Percentiles rank a stretch among this genome's conserved stretches.
These are phyloP conservation scores for Alternaria incomplexa DNA, from an alignment of 2,329 filamentous ascomycete genomes.

Conservation along the genomic window DNA sequence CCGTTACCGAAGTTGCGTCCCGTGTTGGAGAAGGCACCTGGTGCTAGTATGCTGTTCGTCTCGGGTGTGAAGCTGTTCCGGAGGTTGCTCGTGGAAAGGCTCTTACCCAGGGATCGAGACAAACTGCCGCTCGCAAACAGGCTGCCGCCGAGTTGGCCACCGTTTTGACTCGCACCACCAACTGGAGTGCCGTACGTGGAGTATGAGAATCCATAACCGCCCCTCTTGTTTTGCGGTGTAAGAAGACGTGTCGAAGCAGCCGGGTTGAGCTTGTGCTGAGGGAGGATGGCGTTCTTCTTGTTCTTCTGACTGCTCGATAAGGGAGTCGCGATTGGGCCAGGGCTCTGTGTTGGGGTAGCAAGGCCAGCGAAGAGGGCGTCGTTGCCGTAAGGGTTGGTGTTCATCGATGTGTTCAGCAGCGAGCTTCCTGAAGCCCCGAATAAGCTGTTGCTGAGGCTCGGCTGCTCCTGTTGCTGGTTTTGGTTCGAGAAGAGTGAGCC, in stretches of 20 bases:
- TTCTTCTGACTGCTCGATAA: slow-evolving; percentile 77
- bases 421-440: slow-evolving; percentile 61
- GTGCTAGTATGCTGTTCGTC: slow-evolving; percentile 83
- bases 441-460: slow-evolving; percentile 51
- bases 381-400: slow-evolving; percentile 89
- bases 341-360: slow-evolving; percentile 69
- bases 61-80: slow-evolving; percentile 81
- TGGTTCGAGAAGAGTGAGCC: slow-evolving; percentile 53
- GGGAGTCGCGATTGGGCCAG: slow-evolving; percentile 90
- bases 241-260: slow-evolving; percentile 78
- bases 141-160: slow-evolving; percentile 66
- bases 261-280: slow-evolving; percentile 86
- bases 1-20: slow-evolving; percentile 43
- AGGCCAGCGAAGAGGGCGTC: slow-evolving; percentile 83
- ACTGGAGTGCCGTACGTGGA: slow-evolving; percentile 86
- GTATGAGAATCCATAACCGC: slow-evolving; percentile 89
- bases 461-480: slow-evolving; percentile 51
- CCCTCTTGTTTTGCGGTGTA: slow-evolving; percentile 77
- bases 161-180: slow-evolving; percentile 73
- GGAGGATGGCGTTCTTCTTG: slow-evolving; percentile 79
- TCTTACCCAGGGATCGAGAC: slow-evolving; percentile 79
- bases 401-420: slow-evolving; percentile 57
- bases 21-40: slow-evolving; percentile 80
- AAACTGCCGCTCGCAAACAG: slow-evolving; percentile 62
- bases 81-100: slow-evolving; percentile 84